phyloP scores from a whole-genome alignment of 75 land plant species.

The Cunninghamia lanceolata region DNA sequence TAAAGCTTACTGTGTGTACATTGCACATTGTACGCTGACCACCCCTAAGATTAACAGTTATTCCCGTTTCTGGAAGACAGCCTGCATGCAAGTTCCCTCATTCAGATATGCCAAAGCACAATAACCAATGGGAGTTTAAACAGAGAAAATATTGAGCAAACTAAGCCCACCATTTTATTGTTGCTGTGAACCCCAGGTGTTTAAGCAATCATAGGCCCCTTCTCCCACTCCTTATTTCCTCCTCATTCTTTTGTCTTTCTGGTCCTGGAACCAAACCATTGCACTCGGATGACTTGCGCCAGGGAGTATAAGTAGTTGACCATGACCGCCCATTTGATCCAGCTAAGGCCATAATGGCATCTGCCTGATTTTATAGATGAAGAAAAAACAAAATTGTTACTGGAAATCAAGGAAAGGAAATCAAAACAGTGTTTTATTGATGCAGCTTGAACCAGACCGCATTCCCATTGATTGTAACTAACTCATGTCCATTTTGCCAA shows the following conservation, averaged over 20 bases:
- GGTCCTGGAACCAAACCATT: not conserved
- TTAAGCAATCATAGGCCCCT: not conserved
- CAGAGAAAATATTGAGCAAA: not conserved
- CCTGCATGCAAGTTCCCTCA: not conserved
- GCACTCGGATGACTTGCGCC: not conserved
- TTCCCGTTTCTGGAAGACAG: not conserved
- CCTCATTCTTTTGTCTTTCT: slow-evolving; percentile 2
- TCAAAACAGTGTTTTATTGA: not conserved
- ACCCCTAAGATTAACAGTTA: not conserved
- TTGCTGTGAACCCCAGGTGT: not conserved
- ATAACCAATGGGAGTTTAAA: not conserved
- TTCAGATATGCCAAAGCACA: not conserved
- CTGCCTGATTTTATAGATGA: slow-evolving; percentile 47
- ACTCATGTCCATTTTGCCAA: slow-evolving; percentile 2
- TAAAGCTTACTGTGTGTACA: not conserved
- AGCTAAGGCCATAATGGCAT: slow-evolving; percentile 82
- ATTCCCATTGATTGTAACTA: not conserved
- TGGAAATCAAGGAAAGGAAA: not conserved
- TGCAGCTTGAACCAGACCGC: not conserved
- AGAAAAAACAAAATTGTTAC: slow-evolving; percentile 4
- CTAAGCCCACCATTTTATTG: not conserved
- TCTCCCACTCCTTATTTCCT: slow-evolving; percentile 6
- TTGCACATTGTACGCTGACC: not conserved
- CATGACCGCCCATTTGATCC: slow-evolving; percentile 91
- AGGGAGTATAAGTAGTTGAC: slow-evolving; percentile 76